These are phyloP conservation scores for Penicillium sp. DNA, from an alignment of 2,329 filamentous ascomycete genomes.

Conservation along the genomic window DNA sequence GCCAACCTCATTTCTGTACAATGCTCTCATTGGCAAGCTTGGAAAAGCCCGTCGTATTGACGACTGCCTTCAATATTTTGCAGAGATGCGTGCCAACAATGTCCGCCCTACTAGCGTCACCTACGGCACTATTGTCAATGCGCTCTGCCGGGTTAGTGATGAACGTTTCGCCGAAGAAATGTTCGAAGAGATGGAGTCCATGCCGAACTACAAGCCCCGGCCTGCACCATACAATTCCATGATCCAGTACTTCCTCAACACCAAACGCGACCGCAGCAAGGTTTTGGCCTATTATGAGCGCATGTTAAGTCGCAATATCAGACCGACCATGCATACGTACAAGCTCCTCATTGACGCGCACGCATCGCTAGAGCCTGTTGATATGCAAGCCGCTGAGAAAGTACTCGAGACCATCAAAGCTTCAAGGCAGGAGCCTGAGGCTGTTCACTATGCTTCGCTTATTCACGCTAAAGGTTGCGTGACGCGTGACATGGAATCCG, in stretches of 20 bases:
- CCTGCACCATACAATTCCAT: slow-evolving; percentile 98
- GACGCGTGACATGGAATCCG: slow-evolving; percentile 85
- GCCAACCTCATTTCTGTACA: slow-evolving; percentile 96
- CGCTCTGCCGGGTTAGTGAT: slow-evolving; percentile 93
- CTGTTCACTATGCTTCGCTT: slow-evolving; percentile 92
- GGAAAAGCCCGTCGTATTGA: slow-evolving; percentile 98
- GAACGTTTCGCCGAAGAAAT: slow-evolving; percentile 97
- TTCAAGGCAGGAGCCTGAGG: slow-evolving; percentile 77
- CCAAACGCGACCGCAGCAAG: slow-evolving; percentile 94
- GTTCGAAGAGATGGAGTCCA: slow-evolving; percentile 98
- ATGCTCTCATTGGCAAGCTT: slow-evolving; percentile 95
- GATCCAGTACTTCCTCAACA: slow-evolving; percentile 99
- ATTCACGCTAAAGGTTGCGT: slow-evolving; percentile 97
- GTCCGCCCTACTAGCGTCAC: slow-evolving; percentile 97
- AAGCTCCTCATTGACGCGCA: slow-evolving; percentile 96
- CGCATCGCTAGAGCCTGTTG: slow-evolving; percentile 87
- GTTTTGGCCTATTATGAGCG: slow-evolving; percentile 93
- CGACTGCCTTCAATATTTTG: slow-evolving; percentile 97
- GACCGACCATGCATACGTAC: slow-evolving; percentile 93
- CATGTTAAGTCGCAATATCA: slow-evolving; percentile 85
- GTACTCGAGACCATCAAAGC: slow-evolving; percentile 79
- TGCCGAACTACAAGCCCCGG: slow-evolving; percentile 98
- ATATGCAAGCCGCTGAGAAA: slow-evolving; percentile 85
- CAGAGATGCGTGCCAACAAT: slow-evolving; percentile 90
- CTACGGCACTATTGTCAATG: slow-evolving; percentile 97